phyloP scores from a whole-genome alignment of 495 filamentous ascomycete species.

The Chaetomium tenue region DNA sequence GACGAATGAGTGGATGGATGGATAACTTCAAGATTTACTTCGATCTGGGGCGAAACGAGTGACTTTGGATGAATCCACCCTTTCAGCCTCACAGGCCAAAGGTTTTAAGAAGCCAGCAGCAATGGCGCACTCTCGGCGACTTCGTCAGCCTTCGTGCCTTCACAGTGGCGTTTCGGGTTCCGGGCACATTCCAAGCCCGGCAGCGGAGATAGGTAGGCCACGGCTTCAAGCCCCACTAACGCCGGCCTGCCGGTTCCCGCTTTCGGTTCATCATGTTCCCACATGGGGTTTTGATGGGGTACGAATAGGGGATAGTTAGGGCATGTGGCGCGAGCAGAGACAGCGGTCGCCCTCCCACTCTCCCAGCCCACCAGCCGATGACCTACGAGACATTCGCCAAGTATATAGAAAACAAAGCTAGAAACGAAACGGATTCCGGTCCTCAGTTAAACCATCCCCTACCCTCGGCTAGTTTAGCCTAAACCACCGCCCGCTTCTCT shows the following conservation, averaged over 20 bases:
- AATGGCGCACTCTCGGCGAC: background rate
- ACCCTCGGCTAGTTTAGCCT: constrained; percentile 15
- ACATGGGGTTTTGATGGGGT: background rate
- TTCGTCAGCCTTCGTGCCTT: background rate
- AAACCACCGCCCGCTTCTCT: background rate
- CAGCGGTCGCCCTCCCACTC: background rate
- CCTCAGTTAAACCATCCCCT: background rate
- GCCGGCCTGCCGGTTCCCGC: background rate
- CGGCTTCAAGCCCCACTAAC: background rate
- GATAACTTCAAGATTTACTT: background rate
- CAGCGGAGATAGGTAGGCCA: constrained; percentile 11
- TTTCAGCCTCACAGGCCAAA: background rate
- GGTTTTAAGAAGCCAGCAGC: background rate
- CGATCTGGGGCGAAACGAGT: background rate
- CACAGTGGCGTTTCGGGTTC: background rate
- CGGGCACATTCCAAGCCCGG: background rate
- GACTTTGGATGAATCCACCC: background rate
- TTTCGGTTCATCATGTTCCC: background rate
- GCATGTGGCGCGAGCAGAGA: background rate
- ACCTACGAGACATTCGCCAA: background rate
- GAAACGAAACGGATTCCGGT: background rate
- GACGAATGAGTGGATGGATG: background rate
- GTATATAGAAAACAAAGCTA: background rate
- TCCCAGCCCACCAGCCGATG: too few species aligned
- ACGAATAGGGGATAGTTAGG: too few species aligned